Base-by-base conservation (phyloP, 345 rosid species). In the Hevea brasiliensis region DNA sequence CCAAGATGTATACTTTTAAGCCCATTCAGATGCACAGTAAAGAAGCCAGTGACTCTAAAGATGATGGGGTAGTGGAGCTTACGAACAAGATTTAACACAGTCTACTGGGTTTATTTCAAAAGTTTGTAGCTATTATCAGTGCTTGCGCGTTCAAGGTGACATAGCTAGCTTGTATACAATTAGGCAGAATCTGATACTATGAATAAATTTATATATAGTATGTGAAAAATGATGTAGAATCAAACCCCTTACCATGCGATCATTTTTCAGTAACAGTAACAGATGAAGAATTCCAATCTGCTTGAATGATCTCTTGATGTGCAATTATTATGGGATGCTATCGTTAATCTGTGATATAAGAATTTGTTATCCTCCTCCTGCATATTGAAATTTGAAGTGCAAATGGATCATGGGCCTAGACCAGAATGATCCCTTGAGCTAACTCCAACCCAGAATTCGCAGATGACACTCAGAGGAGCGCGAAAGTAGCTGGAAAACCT, bases 1-100 rank as follows among this genome's bases (percentile, higher is more conserved):
- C 95, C 14, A 89, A 84, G 80, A 73, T 83, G 55, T 93, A 93
- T 55, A 89, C 90, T 21, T 87, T 73, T 65, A 93, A 93, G 84
- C 91, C 98, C 0, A 63, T 91, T 80, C 91, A 91, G 68, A 72
- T 82, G 61, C 89, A 81, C 37, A 71, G 72, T 32, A 81, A 67
- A 41, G 85, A 76, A 2, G 37, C 7, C 6, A 32, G 60, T 18
- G 80, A 67, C 27, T 41, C 78, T 17, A 77, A 81, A 29, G 82
- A 56, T 12, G 83, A 70, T 58, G 75, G 65, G 45, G 70, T 79
- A 51, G 70, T 81, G 21, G 86, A 85, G 76, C 84, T 87, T 17
- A 71, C 71, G 32, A 77, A 60, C 74, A 78, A 61, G 74, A 85
- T 78, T 55, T 87, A 74, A 74, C 0, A 7, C 35, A 35, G n/a